Evolutionary conservation across 805 yeast species (phyloP).

Genomic region (Alloascoidea africana): DNA sequence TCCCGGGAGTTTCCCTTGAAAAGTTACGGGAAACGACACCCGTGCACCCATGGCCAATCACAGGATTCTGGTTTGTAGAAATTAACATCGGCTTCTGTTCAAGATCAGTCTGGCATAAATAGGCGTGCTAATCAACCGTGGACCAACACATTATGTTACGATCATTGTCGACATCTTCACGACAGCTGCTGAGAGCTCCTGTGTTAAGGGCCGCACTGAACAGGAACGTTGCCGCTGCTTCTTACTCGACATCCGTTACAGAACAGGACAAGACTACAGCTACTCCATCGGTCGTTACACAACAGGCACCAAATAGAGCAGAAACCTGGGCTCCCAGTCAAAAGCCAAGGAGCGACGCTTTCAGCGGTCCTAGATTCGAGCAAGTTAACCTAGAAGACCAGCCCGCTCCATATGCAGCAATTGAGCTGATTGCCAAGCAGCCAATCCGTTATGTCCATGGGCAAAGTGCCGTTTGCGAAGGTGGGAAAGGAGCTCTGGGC

Average conservation of each 20-base stretch:
- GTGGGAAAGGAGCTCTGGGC: conserved; percentile 50
- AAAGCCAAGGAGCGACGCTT: conserved; percentile 38
- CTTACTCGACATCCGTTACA: background rate
- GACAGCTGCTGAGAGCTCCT: background rate
- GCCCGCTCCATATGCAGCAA: conserved; percentile 75
- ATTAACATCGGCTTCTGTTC: background rate
- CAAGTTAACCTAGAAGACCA: conserved; percentile 54
- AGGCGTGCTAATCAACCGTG: background rate
- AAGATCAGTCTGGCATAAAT: background rate
- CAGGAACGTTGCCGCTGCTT: too few species aligned
- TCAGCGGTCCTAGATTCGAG: conserved; percentile 50
- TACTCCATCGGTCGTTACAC: conserved; percentile 3
- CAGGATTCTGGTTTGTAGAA: background rate
- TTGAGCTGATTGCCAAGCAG: conserved; percentile 61
- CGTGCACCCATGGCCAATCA: background rate
- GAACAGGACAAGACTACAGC: background rate
- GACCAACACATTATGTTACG: background rate
- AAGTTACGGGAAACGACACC: too few species aligned
- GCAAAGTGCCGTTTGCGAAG: conserved; percentile 70
- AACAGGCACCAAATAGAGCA: conserved; percentile 68
- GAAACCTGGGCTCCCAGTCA: conserved; percentile 63
- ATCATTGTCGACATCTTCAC: background rate
- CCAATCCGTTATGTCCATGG: conserved; percentile 52
- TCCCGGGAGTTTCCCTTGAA: too few species aligned
- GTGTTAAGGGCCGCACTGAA: background rate